Conservation (phyloP, 805 yeast genomes). For the Cyberlindnera mycetangii region DNA sequence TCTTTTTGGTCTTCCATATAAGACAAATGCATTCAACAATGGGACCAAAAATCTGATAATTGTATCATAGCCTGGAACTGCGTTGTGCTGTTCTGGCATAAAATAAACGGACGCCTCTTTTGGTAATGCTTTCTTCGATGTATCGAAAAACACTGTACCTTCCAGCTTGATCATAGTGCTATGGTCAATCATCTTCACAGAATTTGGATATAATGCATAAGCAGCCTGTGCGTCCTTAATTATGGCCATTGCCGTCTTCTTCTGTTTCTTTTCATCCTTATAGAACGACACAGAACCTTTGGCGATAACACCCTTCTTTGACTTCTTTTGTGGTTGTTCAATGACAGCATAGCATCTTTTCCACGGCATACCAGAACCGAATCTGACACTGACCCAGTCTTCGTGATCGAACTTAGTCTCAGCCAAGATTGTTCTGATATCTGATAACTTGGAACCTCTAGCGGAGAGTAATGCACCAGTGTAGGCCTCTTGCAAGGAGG, state of each 20-base stretch:
- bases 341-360: slow-evolving; percentile 88
- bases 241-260: slow-evolving; percentile 78
- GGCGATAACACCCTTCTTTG: slow-evolving; percentile 41
- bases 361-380: slow-evolving; percentile 99
- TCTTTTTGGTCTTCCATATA: slow-evolving; percentile 80
- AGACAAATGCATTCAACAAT: slow-evolving; percentile 66
- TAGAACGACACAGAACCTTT: slow-evolving; percentile 49
- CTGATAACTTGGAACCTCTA: slow-evolving; percentile 84
- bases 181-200: slow-evolving; percentile 75
- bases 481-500: slow-evolving; percentile 88
- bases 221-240: slow-evolving; percentile 67
- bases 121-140: slow-evolving; percentile 42
- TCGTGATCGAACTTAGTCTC: slow-evolving; percentile 85
- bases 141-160: slow-evolving; percentile 66
- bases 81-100: slow-evolving; percentile 83
- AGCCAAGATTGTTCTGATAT: slow-evolving; percentile 79
- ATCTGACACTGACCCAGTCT: slow-evolving; percentile 93
- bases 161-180: slow-evolving; percentile 88
- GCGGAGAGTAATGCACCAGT: slow-evolving; percentile 92
- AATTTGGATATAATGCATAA: slow-evolving; percentile 90
- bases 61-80: slow-evolving; percentile 83
- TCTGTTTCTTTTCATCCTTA: slow-evolving; percentile 72
- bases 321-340: slow-evolving; percentile 58
- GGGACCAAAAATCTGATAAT: slow-evolving; percentile 77
- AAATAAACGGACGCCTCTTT: slow-evolving; percentile 64